Conservation (phyloP, 768 basidiomycete genomes). For the Rubroboletus pulcherrimus region DNA sequence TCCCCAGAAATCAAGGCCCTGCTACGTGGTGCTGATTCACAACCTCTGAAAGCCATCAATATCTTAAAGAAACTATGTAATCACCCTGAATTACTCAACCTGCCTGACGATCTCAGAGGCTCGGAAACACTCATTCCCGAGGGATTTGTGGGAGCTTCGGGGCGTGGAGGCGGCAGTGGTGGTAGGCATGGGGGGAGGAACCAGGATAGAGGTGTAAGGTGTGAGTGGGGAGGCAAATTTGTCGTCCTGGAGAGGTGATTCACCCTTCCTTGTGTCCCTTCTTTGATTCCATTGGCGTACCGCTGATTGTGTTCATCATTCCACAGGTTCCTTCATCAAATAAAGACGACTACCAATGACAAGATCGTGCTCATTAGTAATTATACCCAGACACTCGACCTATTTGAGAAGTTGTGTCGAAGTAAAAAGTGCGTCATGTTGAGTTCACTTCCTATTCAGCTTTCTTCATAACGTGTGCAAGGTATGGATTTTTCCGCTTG, state of each 20-base stretch:
- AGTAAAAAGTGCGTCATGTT: conserved; percentile 63
- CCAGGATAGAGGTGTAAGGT: conserved; percentile 48
- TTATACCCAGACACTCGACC: conserved; percentile 91
- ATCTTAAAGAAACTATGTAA: conserved; percentile 94
- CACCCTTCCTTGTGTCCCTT: neutral
- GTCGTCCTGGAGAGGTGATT: conserved; percentile 83
- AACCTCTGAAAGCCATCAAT: conserved; percentile 95
- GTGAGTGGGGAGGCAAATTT: conserved; percentile 90
- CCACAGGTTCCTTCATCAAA: conserved; percentile 76
- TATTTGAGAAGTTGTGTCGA: conserved; percentile 87
- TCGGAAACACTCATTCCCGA: conserved; percentile 79
- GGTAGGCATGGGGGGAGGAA: conserved; percentile 42
- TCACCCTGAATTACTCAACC: conserved; percentile 84
- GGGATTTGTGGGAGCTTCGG: conserved; percentile 60
- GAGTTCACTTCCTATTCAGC: neutral
- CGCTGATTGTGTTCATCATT: neutral
- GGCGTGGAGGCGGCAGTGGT: conserved; percentile 16
- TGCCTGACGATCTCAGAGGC: conserved; percentile 81
- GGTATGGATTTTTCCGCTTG: conserved; percentile 88
- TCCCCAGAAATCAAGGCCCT: conserved; percentile 91
- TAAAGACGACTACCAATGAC: conserved; percentile 78
- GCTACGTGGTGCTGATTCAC: conserved; percentile 81
- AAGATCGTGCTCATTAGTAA: conserved; percentile 98
- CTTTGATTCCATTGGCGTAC: neutral
- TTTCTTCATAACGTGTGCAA: conserved; percentile 27